Evolutionary conservation across 257 asterid species (phyloP).

Genomic region (Sherardia arvensis): DNA sequence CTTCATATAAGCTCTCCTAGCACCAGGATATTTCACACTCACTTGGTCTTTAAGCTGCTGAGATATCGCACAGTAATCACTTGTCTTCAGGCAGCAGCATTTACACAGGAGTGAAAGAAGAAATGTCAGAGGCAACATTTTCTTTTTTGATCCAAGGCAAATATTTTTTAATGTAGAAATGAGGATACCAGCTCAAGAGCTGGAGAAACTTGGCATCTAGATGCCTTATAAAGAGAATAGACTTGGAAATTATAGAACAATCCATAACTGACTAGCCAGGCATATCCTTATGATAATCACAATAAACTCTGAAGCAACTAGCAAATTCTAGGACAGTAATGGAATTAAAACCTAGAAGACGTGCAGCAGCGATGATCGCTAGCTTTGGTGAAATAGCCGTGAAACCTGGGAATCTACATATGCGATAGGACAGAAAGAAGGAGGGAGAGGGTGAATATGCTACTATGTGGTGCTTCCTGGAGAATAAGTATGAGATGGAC

Average conservation of each 20-base stretch:
- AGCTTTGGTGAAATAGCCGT: neutral
- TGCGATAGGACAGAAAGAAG: neutral
- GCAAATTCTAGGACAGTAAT: neutral
- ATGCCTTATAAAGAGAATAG: no score
- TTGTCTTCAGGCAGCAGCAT: slow-evolving; percentile 53
- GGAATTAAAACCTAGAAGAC: neutral
- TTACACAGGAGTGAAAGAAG: slow-evolving; percentile 4
- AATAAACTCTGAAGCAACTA: no score
- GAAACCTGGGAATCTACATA: no score
- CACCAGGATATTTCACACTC: slow-evolving; percentile 82
- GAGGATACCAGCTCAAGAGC: no score
- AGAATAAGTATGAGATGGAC: neutral
- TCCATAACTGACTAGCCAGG: no score
- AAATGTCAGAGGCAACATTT: neutral
- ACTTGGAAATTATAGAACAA: no score
- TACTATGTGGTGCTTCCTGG: neutral
- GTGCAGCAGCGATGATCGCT: neutral
- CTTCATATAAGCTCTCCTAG: slow-evolving; percentile 78
- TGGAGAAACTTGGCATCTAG: no score
- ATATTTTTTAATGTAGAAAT: no score
- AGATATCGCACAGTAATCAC: slow-evolving; percentile 78
- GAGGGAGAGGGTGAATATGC: neutral
- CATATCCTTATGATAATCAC: no score
- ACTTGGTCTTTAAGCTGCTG: slow-evolving; percentile 87
- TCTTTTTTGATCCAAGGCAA: neutral